phyloP scores from a whole-genome alignment of 495 filamentous ascomycete genomes.

The Collariella sp. region DNA sequence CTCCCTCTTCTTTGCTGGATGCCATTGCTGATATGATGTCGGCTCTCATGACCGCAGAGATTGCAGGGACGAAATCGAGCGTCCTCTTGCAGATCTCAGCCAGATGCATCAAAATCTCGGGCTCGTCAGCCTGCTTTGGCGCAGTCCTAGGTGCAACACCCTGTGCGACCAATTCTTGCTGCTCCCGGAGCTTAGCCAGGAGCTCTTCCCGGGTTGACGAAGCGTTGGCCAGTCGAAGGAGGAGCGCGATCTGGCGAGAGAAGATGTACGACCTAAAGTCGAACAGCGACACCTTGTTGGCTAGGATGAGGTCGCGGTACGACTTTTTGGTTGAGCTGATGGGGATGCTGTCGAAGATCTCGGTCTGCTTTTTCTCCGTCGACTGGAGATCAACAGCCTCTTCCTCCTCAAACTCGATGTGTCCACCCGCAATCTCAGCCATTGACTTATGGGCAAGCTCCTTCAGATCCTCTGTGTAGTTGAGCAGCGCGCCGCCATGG shows the following conservation, averaged over 20 bases:
- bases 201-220: slow-evolving; percentile 48
- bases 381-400: slow-evolving; percentile 42
- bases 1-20: slow-evolving; percentile 21
- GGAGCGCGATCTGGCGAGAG: slow-evolving; percentile 72
- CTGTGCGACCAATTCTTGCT: slow-evolving; percentile 43
- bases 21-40: slow-evolving; percentile 52
- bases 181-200: slow-evolving; percentile 49
- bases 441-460: slow-evolving; percentile 45
- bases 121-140: slow-evolving; percentile 44
- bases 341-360: slow-evolving; percentile 46
- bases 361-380: slow-evolving; percentile 20
- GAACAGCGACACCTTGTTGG: slow-evolving; percentile 95
- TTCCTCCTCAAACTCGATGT: slow-evolving; percentile 36
- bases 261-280: slow-evolving; percentile 96
- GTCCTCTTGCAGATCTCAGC: slow-evolving; percentile 73
- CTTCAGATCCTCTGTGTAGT: slow-evolving; percentile 63
- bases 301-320: slow-evolving; percentile 85
- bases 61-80: slow-evolving; percentile 69
- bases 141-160: slow-evolving; percentile 43
- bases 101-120: slow-evolving; percentile 67
- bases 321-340: slow-evolving; percentile 67
- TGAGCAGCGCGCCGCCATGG: slow-evolving; percentile 57
- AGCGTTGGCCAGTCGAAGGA: slow-evolving; percentile 73
- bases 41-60: slow-evolving; percentile 64
- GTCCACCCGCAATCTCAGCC: slow-evolving; percentile 23